Base-by-base conservation (phyloP, 306 rosid genomes). In the Vigna hirtella region DNA sequence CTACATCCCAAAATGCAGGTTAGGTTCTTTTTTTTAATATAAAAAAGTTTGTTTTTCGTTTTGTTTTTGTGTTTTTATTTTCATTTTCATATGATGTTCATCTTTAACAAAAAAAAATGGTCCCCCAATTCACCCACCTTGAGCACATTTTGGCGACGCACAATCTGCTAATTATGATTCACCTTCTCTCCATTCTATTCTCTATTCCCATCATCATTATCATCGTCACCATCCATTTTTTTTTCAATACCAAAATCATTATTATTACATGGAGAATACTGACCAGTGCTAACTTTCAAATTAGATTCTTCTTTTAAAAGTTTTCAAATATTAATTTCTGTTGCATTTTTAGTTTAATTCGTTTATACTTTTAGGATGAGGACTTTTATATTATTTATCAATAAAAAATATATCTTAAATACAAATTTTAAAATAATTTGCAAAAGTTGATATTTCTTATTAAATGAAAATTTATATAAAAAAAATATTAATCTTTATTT, bases 1-100 rank as follows among this genome's bases (percentile, higher is more conserved):
- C 84, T 72, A 85, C 81, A 77, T 96, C 73, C 85, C 70, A 81
- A 93, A 93, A 73, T 96, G 99, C 98, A 90, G 99, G 99, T 91
- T 75, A 72, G 61, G 3, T 9, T 80, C 74, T 43, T 43, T 43
- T 24, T 43, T 43, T 43, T 9, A 43, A 43, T 43, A 0, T 10
- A 2, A 43, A 43, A 43, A 43, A 9, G 48, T 2, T 9, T 0
- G 14, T 43, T 43, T 9, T 43, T 43, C 1, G 1, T 9, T 10
- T 43, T 43, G 15, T 62, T 30, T 63, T 30, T 11, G 7, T 62
- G 74, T 28, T 61, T 45, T 17, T 70, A 62, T 58, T 47, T 63
- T 51, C 15, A 48, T 49, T 26, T 26, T 59, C 40, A 58, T 6
- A 18, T 63, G 3, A 6, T 40, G 49, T 24, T 47, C 15, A 73